Evolutionary conservation across 192 early-diverging fungal genomes (phyloP).

Genomic region (Kappamyces sp.): DNA sequence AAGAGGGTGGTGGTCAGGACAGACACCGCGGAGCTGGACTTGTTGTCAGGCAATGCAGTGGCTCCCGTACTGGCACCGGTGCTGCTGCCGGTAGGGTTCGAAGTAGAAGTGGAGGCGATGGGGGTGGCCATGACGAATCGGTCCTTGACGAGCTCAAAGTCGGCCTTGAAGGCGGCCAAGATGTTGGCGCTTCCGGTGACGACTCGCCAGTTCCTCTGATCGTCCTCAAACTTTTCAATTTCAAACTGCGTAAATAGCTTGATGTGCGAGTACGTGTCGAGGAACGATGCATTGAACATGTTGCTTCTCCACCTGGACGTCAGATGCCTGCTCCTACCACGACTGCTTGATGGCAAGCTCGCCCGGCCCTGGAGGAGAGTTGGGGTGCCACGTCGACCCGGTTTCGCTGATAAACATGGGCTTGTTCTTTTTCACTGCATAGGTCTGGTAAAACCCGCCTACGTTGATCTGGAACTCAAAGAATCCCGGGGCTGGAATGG

Average conservation of each 20-base stretch:
- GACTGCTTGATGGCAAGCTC: conserved; percentile 35
- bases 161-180: no score
- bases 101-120: no score
- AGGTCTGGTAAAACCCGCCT: conserved; percentile 27
- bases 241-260: conserved; percentile 35
- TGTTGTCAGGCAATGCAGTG: no score
- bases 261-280: conserved; percentile 26
- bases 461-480: conserved; percentile 14
- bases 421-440: conserved; percentile 19
- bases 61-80: no score
- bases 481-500: background rate
- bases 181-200: no score
- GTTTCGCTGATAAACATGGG: conserved; percentile 31
- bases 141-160: no score
- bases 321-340: no score
- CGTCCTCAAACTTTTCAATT: conserved; percentile 29
- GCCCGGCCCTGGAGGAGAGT: conserved; percentile 22
- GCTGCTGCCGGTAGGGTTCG: no score
- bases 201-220: no score
- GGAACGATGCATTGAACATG: conserved; percentile 26
- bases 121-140: no score
- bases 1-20: no score
- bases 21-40: no score
- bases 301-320: conserved; percentile 34
- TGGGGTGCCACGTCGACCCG: conserved; percentile 29